phyloP scores from a whole-genome alignment of 2,329 filamentous ascomycete species.

The Penicillium sp. region DNA sequence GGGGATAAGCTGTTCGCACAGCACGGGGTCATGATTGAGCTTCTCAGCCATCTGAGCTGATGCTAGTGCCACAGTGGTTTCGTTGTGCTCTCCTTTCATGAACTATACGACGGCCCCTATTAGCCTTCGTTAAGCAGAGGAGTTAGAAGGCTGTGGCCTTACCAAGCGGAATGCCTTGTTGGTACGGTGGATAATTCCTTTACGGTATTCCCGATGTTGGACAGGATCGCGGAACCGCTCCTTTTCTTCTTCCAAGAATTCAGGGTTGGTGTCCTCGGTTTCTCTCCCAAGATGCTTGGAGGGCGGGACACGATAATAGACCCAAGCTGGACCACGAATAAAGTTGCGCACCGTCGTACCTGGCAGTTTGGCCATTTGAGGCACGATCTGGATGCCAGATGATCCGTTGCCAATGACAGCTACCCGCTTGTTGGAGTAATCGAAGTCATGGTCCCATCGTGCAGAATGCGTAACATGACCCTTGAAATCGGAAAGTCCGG shows the following conservation, averaged over 20 bases:
- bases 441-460: constrained; percentile 26
- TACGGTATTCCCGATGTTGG: background rate
- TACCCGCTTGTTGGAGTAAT: constrained; percentile 26
- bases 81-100: background rate
- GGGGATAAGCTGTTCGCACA: constrained; percentile 26
- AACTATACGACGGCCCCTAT: background rate
- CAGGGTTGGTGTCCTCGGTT: constrained; percentile 20
- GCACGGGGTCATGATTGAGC: background rate
- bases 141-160: background rate
- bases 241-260: constrained; percentile 27
- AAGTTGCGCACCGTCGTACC: constrained; percentile 30
- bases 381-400: constrained; percentile 37
- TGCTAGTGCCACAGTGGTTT: background rate
- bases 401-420: constrained; percentile 34
- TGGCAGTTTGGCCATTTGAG: constrained; percentile 16
- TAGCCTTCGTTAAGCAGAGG: background rate
- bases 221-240: background rate
- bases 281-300: background rate
- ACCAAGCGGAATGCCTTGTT: constrained; percentile 1
- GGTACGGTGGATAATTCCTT: constrained; percentile 1
- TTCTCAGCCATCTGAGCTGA: background rate
- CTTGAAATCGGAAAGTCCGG: constrained; percentile 25
- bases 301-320: constrained; percentile 17
- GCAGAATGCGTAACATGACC: constrained; percentile 29
- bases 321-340: constrained; percentile 30